phyloP scores from a whole-genome alignment of 2,329 filamentous ascomycete genomes.

The Colletotrichum aenigma region DNA sequence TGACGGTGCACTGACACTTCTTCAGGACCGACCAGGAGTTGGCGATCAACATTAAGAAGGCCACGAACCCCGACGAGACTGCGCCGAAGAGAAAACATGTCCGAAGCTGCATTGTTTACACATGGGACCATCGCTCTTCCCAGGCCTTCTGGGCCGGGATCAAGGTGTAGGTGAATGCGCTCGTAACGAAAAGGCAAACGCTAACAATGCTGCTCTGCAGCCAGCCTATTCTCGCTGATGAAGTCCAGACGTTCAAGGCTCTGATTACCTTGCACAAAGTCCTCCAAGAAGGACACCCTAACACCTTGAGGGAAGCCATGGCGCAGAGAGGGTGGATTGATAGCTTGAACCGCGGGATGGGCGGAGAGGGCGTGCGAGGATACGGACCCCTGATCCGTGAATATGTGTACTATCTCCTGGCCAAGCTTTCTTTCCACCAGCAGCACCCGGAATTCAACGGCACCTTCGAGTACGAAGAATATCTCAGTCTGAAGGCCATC shows the following conservation, averaged over 20 bases:
- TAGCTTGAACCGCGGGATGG: conserved; percentile 82
- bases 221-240: conserved; percentile 96
- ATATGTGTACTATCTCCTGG: conserved; percentile 94
- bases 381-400: conserved; percentile 94
- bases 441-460: conserved; percentile 98
- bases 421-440: conserved; percentile 95
- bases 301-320: conserved; percentile 87
- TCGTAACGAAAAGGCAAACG: background rate
- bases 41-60: conserved; percentile 73
- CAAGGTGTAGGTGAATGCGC: conserved; percentile 77
- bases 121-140: conserved; percentile 98
- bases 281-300: conserved; percentile 92
- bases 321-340: conserved; percentile 90
- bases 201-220: conserved; percentile 45
- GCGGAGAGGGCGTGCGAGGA: conserved; percentile 83
- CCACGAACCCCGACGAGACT: conserved; percentile 70
- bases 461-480: conserved; percentile 98
- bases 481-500: conserved; percentile 96
- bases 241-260: conserved; percentile 98
- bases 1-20: conserved; percentile 7
- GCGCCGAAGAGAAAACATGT: conserved; percentile 89
- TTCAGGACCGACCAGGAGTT: conserved; percentile 72
- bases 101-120: conserved; percentile 96
- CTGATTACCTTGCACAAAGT: conserved; percentile 98
- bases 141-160: conserved; percentile 96